A percentile compares a stretch with the other conserved stretches of the same genome.
Evolutionary conservation across 352 stramenopile species (phyloP).

Genomic region (Globisporangium sylvaticum): DNA sequence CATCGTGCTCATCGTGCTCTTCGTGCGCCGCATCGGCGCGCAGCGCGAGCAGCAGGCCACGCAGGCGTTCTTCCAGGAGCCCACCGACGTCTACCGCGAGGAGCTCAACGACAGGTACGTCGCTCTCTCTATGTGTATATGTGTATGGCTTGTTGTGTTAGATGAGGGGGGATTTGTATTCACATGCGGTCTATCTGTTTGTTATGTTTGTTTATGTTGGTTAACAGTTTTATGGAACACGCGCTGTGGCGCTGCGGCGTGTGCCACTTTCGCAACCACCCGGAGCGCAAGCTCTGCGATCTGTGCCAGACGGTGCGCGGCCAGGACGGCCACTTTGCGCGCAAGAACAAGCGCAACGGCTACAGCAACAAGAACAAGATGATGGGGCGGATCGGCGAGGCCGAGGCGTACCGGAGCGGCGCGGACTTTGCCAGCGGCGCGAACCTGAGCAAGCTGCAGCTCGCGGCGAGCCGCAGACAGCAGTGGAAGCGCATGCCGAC

Average conservation of each 20-base stretch:
- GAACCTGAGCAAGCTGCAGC: conserved; percentile 71
- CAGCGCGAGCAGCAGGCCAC: conserved; percentile 34
- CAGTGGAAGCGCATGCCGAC: conserved; percentile 81
- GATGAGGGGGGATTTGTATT: neutral
- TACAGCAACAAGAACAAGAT: conserved; percentile 28
- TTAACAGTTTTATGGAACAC: conserved; percentile 61
- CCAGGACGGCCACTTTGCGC: conserved; percentile 41
- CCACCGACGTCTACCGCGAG: conserved; percentile 68
- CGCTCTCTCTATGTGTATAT: neutral
- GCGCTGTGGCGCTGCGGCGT: conserved; percentile 84
- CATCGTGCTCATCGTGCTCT: conserved; percentile 42
- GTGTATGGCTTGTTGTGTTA: neutral
- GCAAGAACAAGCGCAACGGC: conserved; percentile 25
- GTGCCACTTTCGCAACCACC: conserved; percentile 88
- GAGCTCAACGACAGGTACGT: conserved; percentile 70
- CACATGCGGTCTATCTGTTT: neutral
- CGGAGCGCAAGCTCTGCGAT: conserved; percentile 76
- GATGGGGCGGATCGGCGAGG: conserved; percentile 44
- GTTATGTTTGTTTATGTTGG: neutral
- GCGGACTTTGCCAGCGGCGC: conserved; percentile 3
- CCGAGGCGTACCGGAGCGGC: conserved; percentile 32
- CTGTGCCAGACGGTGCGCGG: conserved; percentile 76
- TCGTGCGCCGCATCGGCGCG: conserved; percentile 31
- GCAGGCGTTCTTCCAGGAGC: conserved; percentile 53
- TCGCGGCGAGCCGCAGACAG: conserved; percentile 61